Percentiles rank a stretch among this genome's conserved stretches.
Evolutionary conservation across 352 stramenopile genomes (phyloP).

Genomic region (Aphanomyces astaci): DNA sequence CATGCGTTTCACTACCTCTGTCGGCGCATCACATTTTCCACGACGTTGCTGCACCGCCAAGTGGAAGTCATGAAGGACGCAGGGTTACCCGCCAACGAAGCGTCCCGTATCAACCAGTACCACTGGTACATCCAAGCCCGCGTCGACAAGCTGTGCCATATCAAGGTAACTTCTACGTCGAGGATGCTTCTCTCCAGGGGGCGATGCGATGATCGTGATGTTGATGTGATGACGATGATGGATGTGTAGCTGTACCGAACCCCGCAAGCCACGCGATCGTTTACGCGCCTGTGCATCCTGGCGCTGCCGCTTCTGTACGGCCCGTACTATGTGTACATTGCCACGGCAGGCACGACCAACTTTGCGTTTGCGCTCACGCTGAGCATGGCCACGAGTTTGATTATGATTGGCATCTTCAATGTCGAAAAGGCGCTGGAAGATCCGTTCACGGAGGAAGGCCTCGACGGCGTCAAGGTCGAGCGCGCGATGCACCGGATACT

Average conservation of each 20-base stretch:
- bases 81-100: constrained; percentile 72
- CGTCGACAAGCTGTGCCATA: constrained; percentile 75
- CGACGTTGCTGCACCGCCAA: constrained; percentile 53
- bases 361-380: constrained; percentile 71
- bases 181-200: no score
- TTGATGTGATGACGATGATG: no score
- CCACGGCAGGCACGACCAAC: constrained; percentile 42
- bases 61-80: constrained; percentile 70
- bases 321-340: constrained; percentile 80
- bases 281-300: constrained; percentile 78
- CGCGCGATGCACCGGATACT: constrained; percentile 9
- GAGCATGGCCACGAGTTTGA: constrained; percentile 66
- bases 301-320: constrained; percentile 75
- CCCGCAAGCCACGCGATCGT: constrained; percentile 76
- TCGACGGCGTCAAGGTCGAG: constrained; percentile 19
- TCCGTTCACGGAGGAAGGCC: constrained; percentile 44
- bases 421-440: constrained; percentile 78
- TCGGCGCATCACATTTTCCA: constrained; percentile 43
- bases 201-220: no score
- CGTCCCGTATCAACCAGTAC: constrained; percentile 82
- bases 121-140: constrained; percentile 77
- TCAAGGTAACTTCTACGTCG: no score
- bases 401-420: constrained; percentile 85
- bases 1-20: constrained; percentile 39
- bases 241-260: constrained; percentile 74